A percentile compares a stretch with the other conserved stretches of the same genome.
phyloP scores from a whole-genome alignment of 2,329 filamentous ascomycete genomes.

The Exserohilum turcica region DNA sequence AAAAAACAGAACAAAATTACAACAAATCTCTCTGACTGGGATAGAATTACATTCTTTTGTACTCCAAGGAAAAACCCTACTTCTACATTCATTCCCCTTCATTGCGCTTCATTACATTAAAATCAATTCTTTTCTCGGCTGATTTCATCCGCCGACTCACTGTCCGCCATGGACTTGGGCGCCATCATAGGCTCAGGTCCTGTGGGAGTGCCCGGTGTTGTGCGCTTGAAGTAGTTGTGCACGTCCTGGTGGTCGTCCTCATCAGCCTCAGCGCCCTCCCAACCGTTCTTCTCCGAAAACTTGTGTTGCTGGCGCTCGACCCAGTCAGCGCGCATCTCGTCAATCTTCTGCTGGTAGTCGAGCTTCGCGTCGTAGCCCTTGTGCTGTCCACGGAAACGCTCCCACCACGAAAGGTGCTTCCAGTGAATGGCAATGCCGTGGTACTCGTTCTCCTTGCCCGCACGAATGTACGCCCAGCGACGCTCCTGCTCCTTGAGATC shows the following conservation, averaged over 20 bases:
- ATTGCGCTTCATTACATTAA: not conserved
- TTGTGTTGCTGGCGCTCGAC: constrained; percentile 61
- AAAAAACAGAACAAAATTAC: too few relatives aligned
- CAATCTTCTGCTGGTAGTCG: constrained; percentile 83
- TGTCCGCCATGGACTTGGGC: constrained; percentile 20
- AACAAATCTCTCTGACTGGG: too few relatives aligned
- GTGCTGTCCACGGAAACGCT: constrained; percentile 76
- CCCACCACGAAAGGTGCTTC: constrained; percentile 85
- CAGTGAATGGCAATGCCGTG: constrained; percentile 93
- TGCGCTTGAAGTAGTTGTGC: constrained; percentile 43
- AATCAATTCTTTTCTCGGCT: constrained; percentile 9
- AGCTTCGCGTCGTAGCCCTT: constrained; percentile 75
- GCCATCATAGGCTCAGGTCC: constrained; percentile 26
- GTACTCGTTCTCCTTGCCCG: constrained; percentile 79
- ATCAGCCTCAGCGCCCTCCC: constrained; percentile 35
- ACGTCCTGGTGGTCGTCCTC: constrained; percentile 39
- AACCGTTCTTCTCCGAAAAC: constrained; percentile 40
- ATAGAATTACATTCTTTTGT: too few relatives aligned
- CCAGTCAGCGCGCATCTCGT: constrained; percentile 71
- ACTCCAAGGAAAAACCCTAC: not conserved
- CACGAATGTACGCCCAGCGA: constrained; percentile 84
- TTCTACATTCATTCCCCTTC: not conserved
- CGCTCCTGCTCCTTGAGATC: constrained; percentile 98
- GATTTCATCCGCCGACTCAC: constrained; percentile 18
- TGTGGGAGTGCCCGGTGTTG: constrained; percentile 18